A percentile compares a stretch with the other conserved stretches of the same genome.
phyloP scores from a whole-genome alignment of 176 grass and related monocot species.

The Musa itinerans region DNA sequence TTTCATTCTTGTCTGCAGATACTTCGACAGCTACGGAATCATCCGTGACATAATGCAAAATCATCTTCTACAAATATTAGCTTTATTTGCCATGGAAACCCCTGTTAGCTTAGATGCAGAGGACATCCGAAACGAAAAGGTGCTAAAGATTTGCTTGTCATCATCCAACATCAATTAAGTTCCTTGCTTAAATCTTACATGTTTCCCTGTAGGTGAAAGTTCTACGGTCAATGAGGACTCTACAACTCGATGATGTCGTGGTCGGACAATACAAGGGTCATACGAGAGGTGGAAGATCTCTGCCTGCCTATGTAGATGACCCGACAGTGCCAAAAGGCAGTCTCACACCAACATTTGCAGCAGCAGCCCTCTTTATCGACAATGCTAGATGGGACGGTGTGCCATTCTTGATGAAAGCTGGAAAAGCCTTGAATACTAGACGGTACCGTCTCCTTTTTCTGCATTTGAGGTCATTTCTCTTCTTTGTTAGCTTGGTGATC shows the following conservation, averaged over 20 bases:
- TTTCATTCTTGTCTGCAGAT: constrained; percentile 31
- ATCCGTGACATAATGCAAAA: constrained; percentile 99
- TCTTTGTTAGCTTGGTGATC: not conserved
- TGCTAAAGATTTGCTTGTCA: constrained; percentile 1
- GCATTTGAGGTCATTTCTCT: not conserved
- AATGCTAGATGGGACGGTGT: constrained; percentile 96
- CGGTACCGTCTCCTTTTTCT: constrained; percentile 22
- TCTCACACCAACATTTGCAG: constrained; percentile 83
- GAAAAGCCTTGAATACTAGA: constrained; percentile 71
- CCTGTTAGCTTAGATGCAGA: constrained; percentile 83
- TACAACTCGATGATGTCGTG: constrained; percentile 74
- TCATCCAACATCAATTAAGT: too few relatives aligned
- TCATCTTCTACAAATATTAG: constrained; percentile 87
- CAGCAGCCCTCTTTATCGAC: constrained; percentile 86
- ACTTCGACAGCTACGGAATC: constrained; percentile 92
- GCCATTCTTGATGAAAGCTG: constrained; percentile 89
- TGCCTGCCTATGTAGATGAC: constrained; percentile 65
- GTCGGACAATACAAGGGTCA: constrained; percentile 97
- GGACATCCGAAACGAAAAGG: constrained; percentile 97
- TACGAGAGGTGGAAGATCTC: constrained; percentile 40
- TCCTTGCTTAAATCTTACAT: not conserved
- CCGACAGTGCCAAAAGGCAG: constrained; percentile 67
- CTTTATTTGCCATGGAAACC: constrained; percentile 95
- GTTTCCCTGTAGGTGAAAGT: constrained; percentile 56
- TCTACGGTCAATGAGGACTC: constrained; percentile 59